Evolutionary conservation across 2,329 filamentous ascomycete species (phyloP).

Genomic region (Claviceps africana): DNA sequence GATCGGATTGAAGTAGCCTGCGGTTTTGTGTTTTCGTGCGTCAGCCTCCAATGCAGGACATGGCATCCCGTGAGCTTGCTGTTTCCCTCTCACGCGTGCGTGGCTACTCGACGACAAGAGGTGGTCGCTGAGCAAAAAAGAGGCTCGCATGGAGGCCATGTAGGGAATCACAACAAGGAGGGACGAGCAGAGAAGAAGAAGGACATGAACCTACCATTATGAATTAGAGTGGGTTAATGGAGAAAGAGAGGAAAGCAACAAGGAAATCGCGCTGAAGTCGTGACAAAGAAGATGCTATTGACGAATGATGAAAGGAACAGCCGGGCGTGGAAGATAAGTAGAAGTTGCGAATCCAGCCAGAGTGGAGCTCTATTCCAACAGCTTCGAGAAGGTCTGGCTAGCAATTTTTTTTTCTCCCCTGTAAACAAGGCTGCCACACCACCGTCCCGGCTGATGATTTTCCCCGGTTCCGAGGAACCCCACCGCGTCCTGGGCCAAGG

Average conservation of each 20-base stretch:
- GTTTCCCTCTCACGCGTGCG: neutral
- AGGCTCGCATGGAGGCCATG: neutral
- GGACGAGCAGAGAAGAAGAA: neutral
- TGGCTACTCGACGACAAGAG: neutral
- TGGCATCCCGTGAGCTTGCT: too few relatives aligned
- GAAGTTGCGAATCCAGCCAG: neutral
- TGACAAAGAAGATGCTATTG: constrained; percentile 1
- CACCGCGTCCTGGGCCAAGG: neutral
- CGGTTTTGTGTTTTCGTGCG: neutral
- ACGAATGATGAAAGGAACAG: neutral
- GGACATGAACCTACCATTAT: constrained; percentile 15
- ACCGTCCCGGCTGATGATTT: constrained; percentile 16
- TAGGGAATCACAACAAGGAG: neutral
- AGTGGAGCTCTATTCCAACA: constrained; percentile 25
- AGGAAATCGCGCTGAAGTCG: neutral
- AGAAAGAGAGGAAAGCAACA: neutral
- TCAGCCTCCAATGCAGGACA: neutral
- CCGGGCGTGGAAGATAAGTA: neutral
- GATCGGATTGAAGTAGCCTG: constrained; percentile 71
- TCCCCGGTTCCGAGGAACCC: constrained; percentile 18
- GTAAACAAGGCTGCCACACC: constrained; percentile 1
- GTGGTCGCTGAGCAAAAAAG: neutral
- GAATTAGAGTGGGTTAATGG: constrained; percentile 8
- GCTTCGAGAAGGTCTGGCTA: constrained; percentile 23
- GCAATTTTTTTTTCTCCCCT: constrained; percentile 20